Percentiles rank a stretch among this genome's conserved stretches.
Evolutionary conservation across 768 basidiomycete genomes (phyloP).

Genomic region (Mycena galericulata): DNA sequence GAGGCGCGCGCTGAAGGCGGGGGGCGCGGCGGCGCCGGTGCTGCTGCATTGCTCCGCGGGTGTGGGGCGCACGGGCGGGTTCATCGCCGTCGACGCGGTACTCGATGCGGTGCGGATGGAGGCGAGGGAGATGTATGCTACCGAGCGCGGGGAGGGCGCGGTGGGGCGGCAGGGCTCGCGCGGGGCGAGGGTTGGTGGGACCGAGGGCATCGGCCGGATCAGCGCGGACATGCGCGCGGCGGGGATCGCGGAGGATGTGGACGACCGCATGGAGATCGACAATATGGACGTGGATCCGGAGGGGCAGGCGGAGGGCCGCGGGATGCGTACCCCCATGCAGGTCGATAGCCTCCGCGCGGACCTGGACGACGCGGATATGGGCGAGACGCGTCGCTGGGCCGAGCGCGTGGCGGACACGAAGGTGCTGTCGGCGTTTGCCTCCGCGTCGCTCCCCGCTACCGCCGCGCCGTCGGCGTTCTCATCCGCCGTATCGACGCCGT

Average conservation of each 20-base stretch:
- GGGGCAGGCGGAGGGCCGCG: constrained; percentile 15
- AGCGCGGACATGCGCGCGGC: background rate
- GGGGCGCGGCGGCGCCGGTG: constrained; percentile 72
- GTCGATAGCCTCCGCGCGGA: constrained; percentile 12
- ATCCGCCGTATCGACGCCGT: background rate
- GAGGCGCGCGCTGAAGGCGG: constrained; percentile 58
- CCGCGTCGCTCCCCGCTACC: constrained; percentile 10
- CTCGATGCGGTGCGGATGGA: constrained; percentile 80
- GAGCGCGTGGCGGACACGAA: constrained; percentile 32
- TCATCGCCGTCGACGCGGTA: constrained; percentile 90
- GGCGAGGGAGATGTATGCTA: constrained; percentile 46
- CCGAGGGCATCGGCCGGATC: constrained; percentile 7
- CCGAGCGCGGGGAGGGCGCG: background rate
- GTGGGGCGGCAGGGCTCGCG: constrained; percentile 7
- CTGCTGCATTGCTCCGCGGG: constrained; percentile 94
- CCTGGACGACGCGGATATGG: constrained; percentile 7
- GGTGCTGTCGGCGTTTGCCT: constrained; percentile 19
- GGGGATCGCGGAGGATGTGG: constrained; percentile 6
- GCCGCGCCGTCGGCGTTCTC: background rate
- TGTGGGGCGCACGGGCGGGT: constrained; percentile 94
- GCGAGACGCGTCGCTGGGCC: constrained; percentile 30
- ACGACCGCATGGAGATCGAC: constrained; percentile 21
- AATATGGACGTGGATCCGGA: constrained; percentile 29
- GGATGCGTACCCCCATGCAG: constrained; percentile 32
- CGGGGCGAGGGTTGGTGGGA: constrained; percentile 17